These are phyloP conservation scores for Boletus speciosus DNA, from an alignment of 768 basidiomycete species.

Conservation along the genomic window DNA sequence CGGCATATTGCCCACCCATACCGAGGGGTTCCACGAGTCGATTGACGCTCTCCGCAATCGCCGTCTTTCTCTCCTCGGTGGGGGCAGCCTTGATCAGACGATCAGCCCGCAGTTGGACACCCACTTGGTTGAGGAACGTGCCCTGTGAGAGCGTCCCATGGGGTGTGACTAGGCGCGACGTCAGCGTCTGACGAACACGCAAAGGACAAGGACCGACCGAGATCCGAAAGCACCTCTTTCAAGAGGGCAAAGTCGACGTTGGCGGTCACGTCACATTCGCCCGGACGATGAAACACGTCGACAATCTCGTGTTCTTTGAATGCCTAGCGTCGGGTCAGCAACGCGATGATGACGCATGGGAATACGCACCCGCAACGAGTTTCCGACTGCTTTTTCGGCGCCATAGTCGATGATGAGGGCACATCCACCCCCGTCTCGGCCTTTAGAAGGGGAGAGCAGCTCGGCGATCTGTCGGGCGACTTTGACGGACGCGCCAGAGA, in stretches of 20 bases:
- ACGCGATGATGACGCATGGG: not conserved
- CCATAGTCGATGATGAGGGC: slow-evolving; percentile 93
- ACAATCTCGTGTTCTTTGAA: slow-evolving; percentile 86
- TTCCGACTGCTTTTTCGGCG: slow-evolving; percentile 58
- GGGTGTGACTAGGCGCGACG: slow-evolving; percentile 29
- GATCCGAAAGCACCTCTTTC: slow-evolving; percentile 65
- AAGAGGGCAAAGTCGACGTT: slow-evolving; percentile 95
- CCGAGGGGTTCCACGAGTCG: slow-evolving; percentile 74
- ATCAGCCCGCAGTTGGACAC: slow-evolving; percentile 62
- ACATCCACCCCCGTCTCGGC: slow-evolving; percentile 38
- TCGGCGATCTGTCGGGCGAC: slow-evolving; percentile 67
- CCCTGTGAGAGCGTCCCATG: slow-evolving; percentile 77
- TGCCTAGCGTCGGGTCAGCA: slow-evolving; percentile 49
- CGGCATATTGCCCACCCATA: slow-evolving; percentile 87
- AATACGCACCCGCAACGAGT: slow-evolving; percentile 75
- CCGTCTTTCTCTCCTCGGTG: slow-evolving; percentile 45
- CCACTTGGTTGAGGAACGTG: slow-evolving; percentile 76
- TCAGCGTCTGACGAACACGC: slow-evolving; percentile 5
- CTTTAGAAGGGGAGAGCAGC: slow-evolving; percentile 38
- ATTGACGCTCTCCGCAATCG: slow-evolving; percentile 57
- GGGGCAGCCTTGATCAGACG: slow-evolving; percentile 52
- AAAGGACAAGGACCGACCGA: slow-evolving; percentile 45
- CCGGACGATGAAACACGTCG: slow-evolving; percentile 80
- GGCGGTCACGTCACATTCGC: slow-evolving; percentile 89
- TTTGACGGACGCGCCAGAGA: slow-evolving; percentile 68